Conservation (phyloP, 106 monocot genomes). For the Dioscorea dumetorum region DNA sequence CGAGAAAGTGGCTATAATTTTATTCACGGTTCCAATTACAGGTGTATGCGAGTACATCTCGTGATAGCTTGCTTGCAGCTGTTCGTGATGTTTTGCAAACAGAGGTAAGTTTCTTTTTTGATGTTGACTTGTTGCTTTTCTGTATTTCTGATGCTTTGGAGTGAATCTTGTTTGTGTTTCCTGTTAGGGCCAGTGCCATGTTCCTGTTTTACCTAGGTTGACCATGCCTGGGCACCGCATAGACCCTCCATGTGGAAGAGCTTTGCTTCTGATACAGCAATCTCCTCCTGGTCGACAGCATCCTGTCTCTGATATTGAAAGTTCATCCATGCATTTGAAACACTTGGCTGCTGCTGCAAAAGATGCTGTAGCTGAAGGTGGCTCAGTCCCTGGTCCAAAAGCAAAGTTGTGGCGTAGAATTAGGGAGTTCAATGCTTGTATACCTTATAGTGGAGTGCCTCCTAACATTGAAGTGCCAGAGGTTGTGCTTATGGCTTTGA, state of each 20-base stretch:
- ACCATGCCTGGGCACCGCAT: conserved; percentile 95
- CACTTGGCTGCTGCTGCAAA: conserved; percentile 92
- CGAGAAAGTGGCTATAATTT: neutral
- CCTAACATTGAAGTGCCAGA: conserved; percentile 81
- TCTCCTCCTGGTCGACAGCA: conserved; percentile 28
- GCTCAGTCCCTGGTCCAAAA: conserved; percentile 86
- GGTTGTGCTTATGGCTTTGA: conserved; percentile 96
- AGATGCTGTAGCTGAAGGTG: conserved; percentile 96
- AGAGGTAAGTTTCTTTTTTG: conserved; percentile 48
- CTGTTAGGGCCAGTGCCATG: conserved; percentile 69
- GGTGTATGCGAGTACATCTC: conserved; percentile 99
- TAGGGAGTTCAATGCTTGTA: conserved; percentile 97
- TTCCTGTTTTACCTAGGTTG: conserved; percentile 87
- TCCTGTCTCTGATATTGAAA: conserved; percentile 51
- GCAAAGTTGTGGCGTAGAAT: conserved; percentile 95
- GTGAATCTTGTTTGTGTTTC: neutral
- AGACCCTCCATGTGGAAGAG: conserved; percentile 91
- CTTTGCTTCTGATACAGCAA: conserved; percentile 34
- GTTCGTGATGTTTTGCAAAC: conserved; percentile 89
- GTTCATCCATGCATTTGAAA: conserved; percentile 78
- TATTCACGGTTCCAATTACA: conserved; percentile 21
- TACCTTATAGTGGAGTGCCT: conserved; percentile 85
- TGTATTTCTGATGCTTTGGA: neutral
- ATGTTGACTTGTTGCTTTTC: neutral
- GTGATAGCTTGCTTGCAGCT: conserved; percentile 92